Base-by-base conservation (phyloP, 345 rosid species). In the Eucalyptus urophylla region DNA sequence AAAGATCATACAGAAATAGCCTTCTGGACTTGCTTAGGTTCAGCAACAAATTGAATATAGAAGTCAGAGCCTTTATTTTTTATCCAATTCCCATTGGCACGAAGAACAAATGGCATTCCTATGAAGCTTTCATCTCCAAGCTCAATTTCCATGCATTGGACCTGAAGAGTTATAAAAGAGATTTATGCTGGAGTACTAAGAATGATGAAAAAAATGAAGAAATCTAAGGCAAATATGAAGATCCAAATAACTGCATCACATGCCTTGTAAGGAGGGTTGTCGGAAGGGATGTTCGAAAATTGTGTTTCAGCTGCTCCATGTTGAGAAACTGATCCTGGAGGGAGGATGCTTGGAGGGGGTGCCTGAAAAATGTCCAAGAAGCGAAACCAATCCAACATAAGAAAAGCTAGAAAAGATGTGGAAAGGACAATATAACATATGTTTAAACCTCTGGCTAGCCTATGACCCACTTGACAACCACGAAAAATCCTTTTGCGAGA, bases 41-140 rank as follows among this genome's bases (percentile, higher is more conserved):
- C 90, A 86, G 92, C 45, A 91, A 88, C 58, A 89, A 98, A 95
- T 89, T 95, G 97, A 80, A 97, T 91, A 92, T 96, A 98, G 87
- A 96, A 98, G 94, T 98, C 98, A 22, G 94, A 90, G 91, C 93
- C 93, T 5, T 95, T 92, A 92, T 97, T 90, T 92, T 96, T 98
- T 56, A 98, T 95, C 99, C 99, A 98, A 16, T 90, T 94, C 93
- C 93, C 98, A 88, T 94, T 95, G 90, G 94, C 92, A 86, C 90
- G 86, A 92, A 98, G 94, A 87, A 98, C 99, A 94, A 98, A 98
- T 47, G 99, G 97, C 97, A 98, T 97, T 90, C 99, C 99, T 47
- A 92, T 93, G 91, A 92, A 96, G 90, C 87, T 91, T 22, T 91
- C 96, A n/a, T 94, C 99, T 93, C 94, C 96, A 91, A 96, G 90